A percentile compares a stretch with the other conserved stretches of the same genome.
These are phyloP conservation scores for Cutaneotrichosporon dermatis DNA, from an alignment of 1,284 basidiomycete species.

Conservation along the genomic window DNA sequence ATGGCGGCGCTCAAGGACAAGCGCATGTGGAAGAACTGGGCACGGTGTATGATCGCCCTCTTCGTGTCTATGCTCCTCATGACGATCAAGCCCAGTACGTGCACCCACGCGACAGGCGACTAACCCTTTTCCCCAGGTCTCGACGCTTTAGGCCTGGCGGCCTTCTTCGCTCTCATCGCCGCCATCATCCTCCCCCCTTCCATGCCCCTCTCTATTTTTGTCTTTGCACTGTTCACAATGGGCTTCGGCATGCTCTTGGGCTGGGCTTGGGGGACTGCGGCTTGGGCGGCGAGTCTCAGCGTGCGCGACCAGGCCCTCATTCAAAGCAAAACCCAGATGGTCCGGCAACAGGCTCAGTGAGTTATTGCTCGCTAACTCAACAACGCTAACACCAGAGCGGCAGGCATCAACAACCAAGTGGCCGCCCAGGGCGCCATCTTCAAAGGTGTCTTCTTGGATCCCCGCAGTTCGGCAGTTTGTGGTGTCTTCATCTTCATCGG, in stretches of 20 bases:
- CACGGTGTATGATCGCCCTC: conserved; percentile 35
- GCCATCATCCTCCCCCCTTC: conserved; percentile 42
- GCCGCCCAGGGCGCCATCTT: conserved; percentile 56
- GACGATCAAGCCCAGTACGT: conserved; percentile 26
- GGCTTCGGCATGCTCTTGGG: conserved; percentile 62
- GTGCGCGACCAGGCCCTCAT: conserved; percentile 56
- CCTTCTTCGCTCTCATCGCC: conserved; percentile 39
- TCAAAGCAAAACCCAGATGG: not conserved
- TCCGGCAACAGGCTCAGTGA: not conserved
- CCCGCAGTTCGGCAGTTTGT: conserved; percentile 56
- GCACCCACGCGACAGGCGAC: too few relatives aligned
- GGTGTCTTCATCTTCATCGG: conserved; percentile 68
- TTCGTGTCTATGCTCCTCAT: conserved; percentile 36
- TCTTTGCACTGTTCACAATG: conserved; percentile 53
- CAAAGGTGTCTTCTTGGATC: conserved; percentile 64
- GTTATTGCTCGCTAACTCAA: not conserved
- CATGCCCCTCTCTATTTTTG: conserved; percentile 40
- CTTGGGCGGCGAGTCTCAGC: conserved; percentile 62
- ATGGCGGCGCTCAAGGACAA: conserved; percentile 18
- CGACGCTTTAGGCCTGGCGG: not conserved
- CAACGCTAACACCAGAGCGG: not conserved
- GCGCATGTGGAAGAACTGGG: conserved; percentile 44
- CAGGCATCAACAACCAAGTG: not conserved
- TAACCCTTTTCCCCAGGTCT: too few relatives aligned
- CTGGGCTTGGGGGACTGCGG: conserved; percentile 69